A percentile compares a stretch with the other conserved stretches of the same genome.
phyloP scores from a whole-genome alignment of 345 rosid genomes.

The Cochlearia excelsa region DNA sequence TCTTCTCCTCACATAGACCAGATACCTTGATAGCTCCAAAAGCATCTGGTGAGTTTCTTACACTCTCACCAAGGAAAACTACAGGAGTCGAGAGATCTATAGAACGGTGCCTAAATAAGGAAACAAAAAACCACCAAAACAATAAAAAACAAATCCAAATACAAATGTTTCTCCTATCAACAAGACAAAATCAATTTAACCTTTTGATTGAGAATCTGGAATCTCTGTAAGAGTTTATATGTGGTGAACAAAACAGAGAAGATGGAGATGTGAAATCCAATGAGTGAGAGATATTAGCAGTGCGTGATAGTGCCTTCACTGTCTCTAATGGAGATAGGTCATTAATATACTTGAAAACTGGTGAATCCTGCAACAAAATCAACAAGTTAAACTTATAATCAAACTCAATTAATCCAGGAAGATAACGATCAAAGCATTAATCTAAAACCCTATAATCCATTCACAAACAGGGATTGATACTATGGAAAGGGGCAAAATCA shows the following conservation, averaged over 20 bases:
- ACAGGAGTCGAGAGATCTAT: conserved; percentile 37
- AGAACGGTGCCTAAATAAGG: conserved; percentile 37
- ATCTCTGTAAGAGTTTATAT: conserved; percentile 38
- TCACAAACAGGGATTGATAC: too few relatives aligned
- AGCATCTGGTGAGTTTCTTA: conserved; percentile 27
- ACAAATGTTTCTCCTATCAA: neutral
- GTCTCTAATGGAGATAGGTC: conserved; percentile 60
- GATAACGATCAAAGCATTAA: neutral
- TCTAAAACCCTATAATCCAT: neutral
- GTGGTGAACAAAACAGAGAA: conserved; percentile 48
- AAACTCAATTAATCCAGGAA: neutral
- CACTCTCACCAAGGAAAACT: conserved; percentile 24
- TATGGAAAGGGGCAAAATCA: neutral
- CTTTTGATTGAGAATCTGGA: conserved; percentile 45
- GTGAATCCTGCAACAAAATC: conserved; percentile 56
- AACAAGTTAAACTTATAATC: conserved; percentile 2
- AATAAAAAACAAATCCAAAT: conserved; percentile 10
- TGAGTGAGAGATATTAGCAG: conserved; percentile 37
- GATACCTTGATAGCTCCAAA: conserved; percentile 27
- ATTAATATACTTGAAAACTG: conserved; percentile 60
- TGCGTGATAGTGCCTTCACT: conserved; percentile 31
- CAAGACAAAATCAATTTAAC: conserved; percentile 25
- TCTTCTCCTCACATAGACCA: conserved; percentile 15
- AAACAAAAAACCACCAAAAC: neutral
- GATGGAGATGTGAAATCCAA: conserved; percentile 51